These are phyloP conservation scores for Amyloporia xantha DNA, from an alignment of 768 basidiomycete genomes.

Conservation along the genomic window DNA sequence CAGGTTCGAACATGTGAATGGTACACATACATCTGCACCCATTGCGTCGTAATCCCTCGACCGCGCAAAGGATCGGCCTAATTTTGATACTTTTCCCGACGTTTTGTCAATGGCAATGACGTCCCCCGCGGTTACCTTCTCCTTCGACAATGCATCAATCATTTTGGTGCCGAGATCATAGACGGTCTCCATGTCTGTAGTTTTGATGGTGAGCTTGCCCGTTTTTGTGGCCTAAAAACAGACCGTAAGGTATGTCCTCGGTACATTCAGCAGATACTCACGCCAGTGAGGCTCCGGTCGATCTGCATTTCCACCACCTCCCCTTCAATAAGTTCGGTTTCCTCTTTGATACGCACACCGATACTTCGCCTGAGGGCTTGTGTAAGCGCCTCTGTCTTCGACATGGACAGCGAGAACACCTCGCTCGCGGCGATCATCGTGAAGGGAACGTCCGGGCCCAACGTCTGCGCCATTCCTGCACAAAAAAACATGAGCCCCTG, in stretches of 20 bases:
- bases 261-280: constrained; percentile 35
- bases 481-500: neutral
- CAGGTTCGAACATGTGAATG: neutral
- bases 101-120: constrained; percentile 97
- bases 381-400: constrained; percentile 95
- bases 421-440: constrained; percentile 98
- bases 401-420: constrained; percentile 97
- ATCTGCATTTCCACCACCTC: constrained; percentile 99
- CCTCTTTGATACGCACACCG: constrained; percentile 95
- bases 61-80: constrained; percentile 93
- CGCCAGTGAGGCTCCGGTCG: constrained; percentile 93
- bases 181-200: constrained; percentile 99
- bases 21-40: constrained; percentile 85
- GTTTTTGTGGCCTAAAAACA: constrained; percentile 87
- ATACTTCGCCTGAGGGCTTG: constrained; percentile 95
- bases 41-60: constrained; percentile 98
- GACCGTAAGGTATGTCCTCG: too few species aligned
- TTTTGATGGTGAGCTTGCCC: constrained; percentile 95
- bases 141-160: constrained; percentile 96
- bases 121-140: constrained; percentile 93
- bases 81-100: constrained; percentile 92
- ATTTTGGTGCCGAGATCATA: constrained; percentile 99
- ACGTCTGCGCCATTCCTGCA: constrained; percentile 90
- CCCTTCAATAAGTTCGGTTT: constrained; percentile 95
- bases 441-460: constrained; percentile 94